Percentiles rank a stretch among this genome's conserved stretches.
Evolutionary conservation across 805 yeast genomes (phyloP).

Genomic region (Jamesozyma lodderae): DNA sequence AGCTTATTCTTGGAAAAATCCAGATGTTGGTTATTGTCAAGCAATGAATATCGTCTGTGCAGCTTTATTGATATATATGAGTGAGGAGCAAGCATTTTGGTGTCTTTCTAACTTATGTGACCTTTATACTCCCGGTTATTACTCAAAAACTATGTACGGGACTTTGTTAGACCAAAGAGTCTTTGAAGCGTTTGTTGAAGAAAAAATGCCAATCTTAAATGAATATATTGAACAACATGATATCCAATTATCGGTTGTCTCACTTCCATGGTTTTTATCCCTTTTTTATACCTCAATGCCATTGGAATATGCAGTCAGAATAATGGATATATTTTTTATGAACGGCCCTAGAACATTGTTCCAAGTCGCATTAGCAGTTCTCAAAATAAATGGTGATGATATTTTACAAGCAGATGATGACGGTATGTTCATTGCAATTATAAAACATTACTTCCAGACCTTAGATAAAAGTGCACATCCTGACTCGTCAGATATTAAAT

Average conservation of each 20-base stretch:
- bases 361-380: slow-evolving; percentile 88
- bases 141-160: slow-evolving; percentile 96
- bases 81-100: slow-evolving; percentile 98
- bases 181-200: slow-evolving; percentile 80
- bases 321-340: slow-evolving; percentile 79
- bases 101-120: slow-evolving; percentile 74
- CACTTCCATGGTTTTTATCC: slow-evolving; percentile 93
- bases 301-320: slow-evolving; percentile 81
- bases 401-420: slow-evolving; percentile 77
- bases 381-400: slow-evolving; percentile 80
- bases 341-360: slow-evolving; percentile 86
- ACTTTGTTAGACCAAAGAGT: slow-evolving; percentile 89
- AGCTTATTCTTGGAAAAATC: slow-evolving; percentile 94
- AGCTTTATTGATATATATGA: slow-evolving; percentile 69
- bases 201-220: slow-evolving; percentile 83
- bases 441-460: slow-evolving; percentile 71
- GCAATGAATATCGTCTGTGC: slow-evolving; percentile 95
- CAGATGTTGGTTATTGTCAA: slow-evolving; percentile 96
- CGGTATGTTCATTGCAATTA: slow-evolving; percentile 78
- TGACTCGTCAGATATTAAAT: slow-evolving; percentile 51
- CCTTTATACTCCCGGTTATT: slow-evolving; percentile 84
- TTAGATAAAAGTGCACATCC: slow-evolving; percentile 78
- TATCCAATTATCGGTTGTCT: slow-evolving; percentile 85
- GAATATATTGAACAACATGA: slow-evolving; percentile 70
- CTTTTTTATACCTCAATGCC: slow-evolving; percentile 91